Percentiles rank a stretch among this genome's conserved stretches.
Evolutionary conservation across 2,329 filamentous ascomycete species (phyloP).

Genomic region (Cadophora gregata): DNA sequence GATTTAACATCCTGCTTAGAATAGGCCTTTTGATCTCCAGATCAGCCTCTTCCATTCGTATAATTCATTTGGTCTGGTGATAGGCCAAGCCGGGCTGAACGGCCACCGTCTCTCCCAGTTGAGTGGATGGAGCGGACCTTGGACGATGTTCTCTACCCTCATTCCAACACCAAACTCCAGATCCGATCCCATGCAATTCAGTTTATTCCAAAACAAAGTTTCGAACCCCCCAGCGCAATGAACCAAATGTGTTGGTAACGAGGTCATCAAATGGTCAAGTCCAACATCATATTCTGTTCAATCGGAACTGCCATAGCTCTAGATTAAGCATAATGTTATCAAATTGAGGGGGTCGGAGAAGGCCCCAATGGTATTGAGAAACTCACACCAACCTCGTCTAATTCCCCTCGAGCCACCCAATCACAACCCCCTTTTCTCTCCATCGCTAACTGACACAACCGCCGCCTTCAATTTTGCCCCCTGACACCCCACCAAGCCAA

Average conservation of each 20-base stretch:
- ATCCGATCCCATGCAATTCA: neutral
- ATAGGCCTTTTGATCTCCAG: constrained; percentile 1
- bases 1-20: neutral
- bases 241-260: no score
- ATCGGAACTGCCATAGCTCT: no score
- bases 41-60: neutral
- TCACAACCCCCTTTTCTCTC: neutral
- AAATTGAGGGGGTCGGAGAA: no score
- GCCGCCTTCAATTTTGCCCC: constrained; percentile 6
- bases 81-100: constrained; percentile 4
- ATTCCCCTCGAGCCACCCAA: constrained; percentile 10
- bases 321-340: neutral
- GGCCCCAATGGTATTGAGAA: no score
- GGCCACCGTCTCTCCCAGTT: neutral
- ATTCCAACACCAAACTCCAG: neutral
- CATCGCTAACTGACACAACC: constrained; percentile 27
- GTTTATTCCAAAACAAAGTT: neutral
- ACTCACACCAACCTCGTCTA: constrained; percentile 10
- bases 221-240: no score
- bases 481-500: neutral
- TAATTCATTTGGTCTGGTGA: neutral
- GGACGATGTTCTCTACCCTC: neutral
- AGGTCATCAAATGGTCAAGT: no score
- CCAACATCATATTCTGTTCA: no score
- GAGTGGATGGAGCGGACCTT: neutral